Evolutionary conservation across 2,329 filamentous ascomycete genomes (phyloP).

Genomic region (Scedosporium minutisporum): DNA sequence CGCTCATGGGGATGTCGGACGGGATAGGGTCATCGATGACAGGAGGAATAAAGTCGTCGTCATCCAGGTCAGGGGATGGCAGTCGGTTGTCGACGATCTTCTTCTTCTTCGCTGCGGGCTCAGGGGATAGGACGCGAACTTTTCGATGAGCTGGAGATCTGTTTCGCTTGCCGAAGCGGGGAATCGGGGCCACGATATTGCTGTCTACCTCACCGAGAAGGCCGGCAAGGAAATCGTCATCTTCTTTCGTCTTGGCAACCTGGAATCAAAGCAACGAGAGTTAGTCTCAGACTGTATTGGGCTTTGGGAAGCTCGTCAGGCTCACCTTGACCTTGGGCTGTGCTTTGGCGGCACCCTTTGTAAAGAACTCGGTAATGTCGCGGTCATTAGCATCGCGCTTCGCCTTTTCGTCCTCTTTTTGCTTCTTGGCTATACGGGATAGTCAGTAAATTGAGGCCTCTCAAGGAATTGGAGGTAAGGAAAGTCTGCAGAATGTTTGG

Average conservation of each 20-base stretch:
- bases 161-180: constrained; percentile 51
- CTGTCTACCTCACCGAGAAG: constrained; percentile 82
- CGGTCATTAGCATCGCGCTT: constrained; percentile 80
- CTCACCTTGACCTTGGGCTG: constrained; percentile 73
- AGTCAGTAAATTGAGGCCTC: background rate
- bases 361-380: constrained; percentile 93
- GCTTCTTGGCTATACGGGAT: constrained; percentile 59
- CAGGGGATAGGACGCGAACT: constrained; percentile 58
- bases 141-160: constrained; percentile 70
- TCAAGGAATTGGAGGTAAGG: background rate
- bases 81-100: constrained; percentile 38
- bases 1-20: constrained; percentile 65
- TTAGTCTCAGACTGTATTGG: background rate
- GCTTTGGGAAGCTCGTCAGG: constrained; percentile 8
- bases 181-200: constrained; percentile 49
- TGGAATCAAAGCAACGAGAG: constrained; percentile 23
- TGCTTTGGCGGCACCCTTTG: constrained; percentile 55
- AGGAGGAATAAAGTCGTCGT: constrained; percentile 45
- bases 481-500: background rate
- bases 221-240: constrained; percentile 77
- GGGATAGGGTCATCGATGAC: constrained; percentile 48
- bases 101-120: constrained; percentile 44
- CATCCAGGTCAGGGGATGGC: constrained; percentile 39
- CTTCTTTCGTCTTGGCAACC: constrained; percentile 73
- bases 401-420: constrained; percentile 76